Conservation (phyloP, 2,329 filamentous ascomycete genomes). For the Verticillium zaregamsianum region DNA sequence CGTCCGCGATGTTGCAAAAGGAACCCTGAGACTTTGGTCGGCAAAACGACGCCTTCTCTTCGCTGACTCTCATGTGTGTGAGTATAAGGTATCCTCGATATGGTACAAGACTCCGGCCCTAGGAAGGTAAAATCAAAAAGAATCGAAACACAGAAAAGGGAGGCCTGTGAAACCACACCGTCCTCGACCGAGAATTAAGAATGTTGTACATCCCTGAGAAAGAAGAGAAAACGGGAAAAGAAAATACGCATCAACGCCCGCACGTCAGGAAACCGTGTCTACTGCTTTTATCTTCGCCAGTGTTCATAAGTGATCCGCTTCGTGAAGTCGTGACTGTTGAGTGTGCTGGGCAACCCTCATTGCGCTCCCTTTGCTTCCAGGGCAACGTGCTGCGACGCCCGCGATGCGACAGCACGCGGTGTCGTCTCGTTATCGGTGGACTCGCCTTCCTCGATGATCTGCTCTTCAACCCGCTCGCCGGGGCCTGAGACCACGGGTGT, state of each 20-base stretch:
- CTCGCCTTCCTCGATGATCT: constrained; percentile 27
- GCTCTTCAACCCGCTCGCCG: constrained; percentile 41
- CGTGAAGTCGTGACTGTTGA: constrained; percentile 6
- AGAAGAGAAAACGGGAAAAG: not conserved
- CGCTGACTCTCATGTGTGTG: not conserved
- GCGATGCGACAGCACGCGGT: constrained; percentile 1
- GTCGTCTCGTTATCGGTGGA: constrained; percentile 1
- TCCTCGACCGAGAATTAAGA: not conserved
- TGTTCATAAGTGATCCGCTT: constrained; percentile 4
- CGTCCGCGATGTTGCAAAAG: not conserved
- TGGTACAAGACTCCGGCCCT: not conserved
- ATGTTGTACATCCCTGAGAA: not conserved
- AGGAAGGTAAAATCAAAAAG: not conserved
- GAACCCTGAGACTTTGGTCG: not conserved
- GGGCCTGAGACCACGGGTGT: constrained; percentile 42
- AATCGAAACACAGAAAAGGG: not conserved
- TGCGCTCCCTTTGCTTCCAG: not conserved
- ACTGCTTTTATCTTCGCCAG: not conserved
- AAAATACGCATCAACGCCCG: constrained; percentile 1
- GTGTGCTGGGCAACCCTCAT: not conserved
- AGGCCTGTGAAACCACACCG: not conserved
- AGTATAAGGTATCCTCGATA: not conserved
- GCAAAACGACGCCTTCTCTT: not conserved
- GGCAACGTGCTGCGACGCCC: constrained; percentile 1
- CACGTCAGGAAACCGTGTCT: not conserved